Evolutionary conservation across 306 rosid genomes (phyloP).

Genomic region (Cicer arietinum): DNA sequence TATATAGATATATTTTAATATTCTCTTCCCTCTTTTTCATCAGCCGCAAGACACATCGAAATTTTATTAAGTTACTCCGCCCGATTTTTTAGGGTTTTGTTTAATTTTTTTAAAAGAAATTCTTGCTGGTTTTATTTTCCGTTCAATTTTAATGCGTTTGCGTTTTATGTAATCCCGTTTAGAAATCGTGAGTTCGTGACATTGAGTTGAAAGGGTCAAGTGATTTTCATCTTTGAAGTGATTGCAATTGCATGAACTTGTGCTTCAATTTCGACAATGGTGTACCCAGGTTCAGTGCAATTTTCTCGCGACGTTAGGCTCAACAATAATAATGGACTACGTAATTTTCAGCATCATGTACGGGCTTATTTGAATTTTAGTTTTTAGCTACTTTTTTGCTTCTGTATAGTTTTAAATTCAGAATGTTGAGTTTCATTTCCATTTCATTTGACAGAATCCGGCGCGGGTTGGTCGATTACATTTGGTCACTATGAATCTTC

Average conservation of each 20-base stretch:
- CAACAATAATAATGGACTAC: conserved; percentile 46
- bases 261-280: conserved; percentile 57
- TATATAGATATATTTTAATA: background rate
- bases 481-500: conserved; percentile 62
- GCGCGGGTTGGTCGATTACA: conserved; percentile 61
- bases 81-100: conserved; percentile 50
- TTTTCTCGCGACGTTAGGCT: conserved; percentile 61
- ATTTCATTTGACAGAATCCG: conserved; percentile 52
- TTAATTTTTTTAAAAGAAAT: background rate
- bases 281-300: conserved; percentile 61
- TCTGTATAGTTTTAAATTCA: background rate
- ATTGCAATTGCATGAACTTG: conserved; percentile 41
- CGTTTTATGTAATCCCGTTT: background rate
- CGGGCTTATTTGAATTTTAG: conserved; percentile 39
- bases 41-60: background rate
- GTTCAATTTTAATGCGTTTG: background rate
- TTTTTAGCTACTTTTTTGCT: background rate
- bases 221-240: conserved; percentile 10
- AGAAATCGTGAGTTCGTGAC: conserved; percentile 5
- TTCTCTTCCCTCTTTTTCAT: background rate
- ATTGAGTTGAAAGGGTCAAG: conserved; percentile 37
- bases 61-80: conserved; percentile 3
- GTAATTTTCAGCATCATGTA: conserved; percentile 56
- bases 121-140: conserved; percentile 34
- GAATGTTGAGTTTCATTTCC: conserved; percentile 38